Conservation (phyloP, 2,329 filamentous ascomycete species). For the Clathrospora elynae region DNA sequence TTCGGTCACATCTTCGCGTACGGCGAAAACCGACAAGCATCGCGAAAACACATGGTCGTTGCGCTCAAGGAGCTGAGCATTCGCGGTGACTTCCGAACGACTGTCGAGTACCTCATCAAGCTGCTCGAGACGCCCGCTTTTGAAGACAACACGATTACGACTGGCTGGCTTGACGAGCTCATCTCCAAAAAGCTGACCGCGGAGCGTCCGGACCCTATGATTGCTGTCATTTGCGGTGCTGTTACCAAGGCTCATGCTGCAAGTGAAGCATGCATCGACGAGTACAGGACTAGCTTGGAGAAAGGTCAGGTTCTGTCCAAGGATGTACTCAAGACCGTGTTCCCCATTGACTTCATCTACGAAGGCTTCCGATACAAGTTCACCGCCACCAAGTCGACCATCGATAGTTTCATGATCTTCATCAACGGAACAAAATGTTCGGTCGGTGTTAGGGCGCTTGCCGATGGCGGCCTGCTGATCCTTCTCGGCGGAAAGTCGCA, state of each 20-base stretch:
- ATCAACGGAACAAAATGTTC: conserved; percentile 98
- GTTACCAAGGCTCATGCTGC: conserved; percentile 93
- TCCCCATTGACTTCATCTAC: conserved; percentile 98
- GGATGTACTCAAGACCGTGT: conserved; percentile 96
- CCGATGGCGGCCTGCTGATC: conserved; percentile 90
- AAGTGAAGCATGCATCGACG: conserved; percentile 85
- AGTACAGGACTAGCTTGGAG: conserved; percentile 87
- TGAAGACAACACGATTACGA: conserved; percentile 98
- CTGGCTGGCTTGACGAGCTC: conserved; percentile 97
- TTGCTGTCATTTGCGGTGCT: conserved; percentile 94
- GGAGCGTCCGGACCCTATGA: conserved; percentile 88
- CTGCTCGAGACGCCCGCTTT: conserved; percentile 97
- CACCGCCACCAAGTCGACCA: conserved; percentile 88
- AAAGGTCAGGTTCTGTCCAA: conserved; percentile 97
- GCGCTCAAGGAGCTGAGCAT: conserved; percentile 98
- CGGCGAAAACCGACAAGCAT: conserved; percentile 94
- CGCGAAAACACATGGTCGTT: conserved; percentile 98
- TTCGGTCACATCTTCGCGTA: conserved; percentile 99
- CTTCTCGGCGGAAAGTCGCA: conserved; percentile 91
- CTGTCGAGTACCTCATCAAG: conserved; percentile 98
- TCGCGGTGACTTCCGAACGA: conserved; percentile 98
- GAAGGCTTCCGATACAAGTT: conserved; percentile 97
- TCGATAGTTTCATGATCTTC: conserved; percentile 96
- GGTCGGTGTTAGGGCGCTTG: conserved; percentile 88
- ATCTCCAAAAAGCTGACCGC: conserved; percentile 98